These are phyloP conservation scores for Penicillium bialowiezense DNA, from an alignment of 495 filamentous ascomycete genomes.

Conservation along the genomic window DNA sequence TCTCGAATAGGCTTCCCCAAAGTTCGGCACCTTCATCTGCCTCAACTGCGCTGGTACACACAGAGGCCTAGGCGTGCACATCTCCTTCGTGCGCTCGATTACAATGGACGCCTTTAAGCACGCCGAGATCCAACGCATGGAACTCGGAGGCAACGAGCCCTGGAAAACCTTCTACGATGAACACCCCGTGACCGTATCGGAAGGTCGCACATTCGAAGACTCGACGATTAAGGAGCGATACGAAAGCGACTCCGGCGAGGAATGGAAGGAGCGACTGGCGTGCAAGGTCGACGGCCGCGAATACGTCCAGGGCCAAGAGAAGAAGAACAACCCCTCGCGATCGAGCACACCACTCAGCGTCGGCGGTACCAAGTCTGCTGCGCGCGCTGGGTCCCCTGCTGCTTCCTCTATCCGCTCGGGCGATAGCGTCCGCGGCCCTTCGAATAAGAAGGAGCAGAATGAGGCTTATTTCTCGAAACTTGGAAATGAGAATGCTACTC, in stretches of 20 bases:
- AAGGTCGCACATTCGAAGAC: conserved; percentile 65
- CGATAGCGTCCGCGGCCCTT: conserved; percentile 21
- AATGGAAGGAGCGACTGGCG: conserved; percentile 88
- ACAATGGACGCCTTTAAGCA: conserved; percentile 98
- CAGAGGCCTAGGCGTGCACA: conserved; percentile 92
- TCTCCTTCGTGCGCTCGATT: conserved; percentile 93
- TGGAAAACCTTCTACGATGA: conserved; percentile 81
- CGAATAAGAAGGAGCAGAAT: conserved; percentile 60
- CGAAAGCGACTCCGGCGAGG: conserved; percentile 81
- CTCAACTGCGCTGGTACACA: conserved; percentile 93
- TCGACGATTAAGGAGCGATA: conserved; percentile 79
- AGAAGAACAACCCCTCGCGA: conserved; percentile 31
- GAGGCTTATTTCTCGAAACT: conserved; percentile 88
- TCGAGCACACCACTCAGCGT: conserved; percentile 33
- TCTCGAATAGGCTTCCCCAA: conserved; percentile 57
- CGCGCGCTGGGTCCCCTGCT: conserved; percentile 30
- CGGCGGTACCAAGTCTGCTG: conserved; percentile 20
- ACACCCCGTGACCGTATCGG: conserved; percentile 60
- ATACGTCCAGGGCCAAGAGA: conserved; percentile 66
- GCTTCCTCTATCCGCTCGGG: conserved; percentile 18
- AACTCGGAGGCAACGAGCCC: conserved; percentile 77
- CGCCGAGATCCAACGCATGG: conserved; percentile 81
- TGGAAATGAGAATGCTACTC: conserved; percentile 73
- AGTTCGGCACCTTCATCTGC: conserved; percentile 92
- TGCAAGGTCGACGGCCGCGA: conserved; percentile 82